Base-by-base conservation (phyloP, 2,329 filamentous ascomycete genomes). In the Nemania diffusa region DNA sequence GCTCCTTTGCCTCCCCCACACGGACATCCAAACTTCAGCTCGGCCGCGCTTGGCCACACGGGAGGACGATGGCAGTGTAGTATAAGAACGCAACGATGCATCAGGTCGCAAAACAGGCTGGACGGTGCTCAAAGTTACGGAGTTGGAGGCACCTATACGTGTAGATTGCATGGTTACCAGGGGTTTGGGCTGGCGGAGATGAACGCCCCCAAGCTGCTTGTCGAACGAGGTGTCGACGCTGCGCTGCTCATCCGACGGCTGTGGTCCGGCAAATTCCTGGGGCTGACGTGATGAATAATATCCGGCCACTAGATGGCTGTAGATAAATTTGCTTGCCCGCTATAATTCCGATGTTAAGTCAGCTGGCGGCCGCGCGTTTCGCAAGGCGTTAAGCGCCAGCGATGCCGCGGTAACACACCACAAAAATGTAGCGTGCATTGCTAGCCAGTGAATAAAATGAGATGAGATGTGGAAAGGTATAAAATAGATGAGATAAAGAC, bases 301-400 rank as follows among this genome's bases (percentile, higher is more conserved):
- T 24, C 44, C 44, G 24, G 24, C 24, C 44, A 26, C n/a, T n/a
- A n/a, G n/a, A n/a, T n/a, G n/a, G n/a, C n/a, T n/a, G n/a, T n/a
- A n/a, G n/a, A n/a, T 9, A 48, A 48, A 48, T 5, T 24, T 24
- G 44, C 44, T 48, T 48, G 24, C 44, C 7, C 8, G 4, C 22
- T 17, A 40, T 40, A 40, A 40, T 40, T 17, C 37, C 37, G 37
- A 44, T 40, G 27, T 42, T 11, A 32, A 32, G 42, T 58, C 53
- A 58, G 46, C 52, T 57, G 22, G 32, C 15, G 32, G 34, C 27
- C 27, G 44, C 20, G 22, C 17, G 55, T 64, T 59, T 64, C 56
- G 34, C 37, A 4, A 53, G 58, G 48, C 46, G 34, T 48, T 53
- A 37, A 26, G 32, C 53, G 55, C 61, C 7, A 15, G 26, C n/a